Evolutionary conservation across 257 asterid species (phyloP), one percentile per base, ranked within the genome.

Genomic region (Solanum piurae): DNA sequence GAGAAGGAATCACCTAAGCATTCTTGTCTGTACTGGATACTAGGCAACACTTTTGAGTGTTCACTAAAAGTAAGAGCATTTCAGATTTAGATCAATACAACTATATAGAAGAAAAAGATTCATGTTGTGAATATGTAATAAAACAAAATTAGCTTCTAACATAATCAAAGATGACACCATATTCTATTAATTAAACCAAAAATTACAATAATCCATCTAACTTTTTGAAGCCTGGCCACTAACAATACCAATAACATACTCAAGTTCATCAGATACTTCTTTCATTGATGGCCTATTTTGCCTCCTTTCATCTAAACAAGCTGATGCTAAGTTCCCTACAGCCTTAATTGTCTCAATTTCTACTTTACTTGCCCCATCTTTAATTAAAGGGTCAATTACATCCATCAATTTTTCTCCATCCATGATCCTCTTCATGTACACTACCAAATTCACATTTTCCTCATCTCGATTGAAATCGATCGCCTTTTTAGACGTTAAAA

Each of bases 191-290:
- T 27, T 79, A n/a, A 42, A 79, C 40, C 40, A 44, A 64, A 46
- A 16, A 27, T 80, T 44, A 80, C 37, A 18, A 33, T 14, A 37
- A 80, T 80, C 10, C 16, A 82, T 16, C 31, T 49, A 82, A 49
- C 71, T 82, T 82, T 82, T 82, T 21, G 86, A 29, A 90, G 58
- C 87, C 64, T 91, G 89, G 4, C 91, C 93, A 21, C 89, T 89
- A 23, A 92, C 62, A 86, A 93, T 92, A 87, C 91, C 94, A 23
- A 92, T 90, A 40, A 94, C 88, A 79, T 92, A 93, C 46, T 91
- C 95, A 74, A 94, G 92, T 91, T 94, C 98, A 82, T 93, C 98
- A 1, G 94, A 91, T 31, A 94, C 98, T 88, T 94, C 96, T 86
- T 92, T 94, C 98, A 94, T 94, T 0, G 95, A 93, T 62, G 95